Evolutionary conservation across 2,329 filamentous ascomycete genomes (phyloP), one percentile per base, ranked within the genome.

Genomic region (Fusarium caatingaense): DNA sequence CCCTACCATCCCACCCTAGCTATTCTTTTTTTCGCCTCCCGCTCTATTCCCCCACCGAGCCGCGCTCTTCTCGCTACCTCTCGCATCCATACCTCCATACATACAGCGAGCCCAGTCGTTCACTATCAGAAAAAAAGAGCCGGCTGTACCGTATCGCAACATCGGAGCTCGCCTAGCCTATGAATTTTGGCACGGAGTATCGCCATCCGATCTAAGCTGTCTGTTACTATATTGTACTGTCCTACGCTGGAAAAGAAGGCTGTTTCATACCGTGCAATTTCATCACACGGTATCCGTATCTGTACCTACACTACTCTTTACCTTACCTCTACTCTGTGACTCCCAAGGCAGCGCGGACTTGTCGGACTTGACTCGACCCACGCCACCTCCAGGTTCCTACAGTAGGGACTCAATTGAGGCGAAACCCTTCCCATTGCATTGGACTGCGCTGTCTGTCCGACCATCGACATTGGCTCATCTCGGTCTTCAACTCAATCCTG

Each of bases 331-430:
- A 23, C 34, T 27, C 50, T 64, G 51, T 70, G 62, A 32, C 32
- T 65, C 56, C 21, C 30, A 54, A 69, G 49, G 60, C 44, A 42
- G 37, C 50, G 54, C 68, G 68, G 68, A 66, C 64, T 41, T 62
- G 53, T 71, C 64, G 64, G 68, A 66, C 44, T 49, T 61, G 47
- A 61, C 30, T 53, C 58, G 47, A 56, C 37, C 56, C 32, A 48
- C 68, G 68, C 68, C 68, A 71, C 68, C 55, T 48, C 45, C 20
- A 40, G 62, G 62, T 61, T 53, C 28, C 55, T 40, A 16, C 30
- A 34, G 25, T 49, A 56, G 44, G 51, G 42, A 30, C 45, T 37
- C 42, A 23, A 54, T 54, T 65, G 63, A 62, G 48, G 55, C 63
- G 37, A 65, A 66, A 56, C 64, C 21, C 28, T 53, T 61, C 45